Percentiles rank a stretch among this genome's conserved stretches.
Evolutionary conservation across 176 grass and related monocot species (phyloP).

Genomic region (Pontederia paniculata): DNA sequence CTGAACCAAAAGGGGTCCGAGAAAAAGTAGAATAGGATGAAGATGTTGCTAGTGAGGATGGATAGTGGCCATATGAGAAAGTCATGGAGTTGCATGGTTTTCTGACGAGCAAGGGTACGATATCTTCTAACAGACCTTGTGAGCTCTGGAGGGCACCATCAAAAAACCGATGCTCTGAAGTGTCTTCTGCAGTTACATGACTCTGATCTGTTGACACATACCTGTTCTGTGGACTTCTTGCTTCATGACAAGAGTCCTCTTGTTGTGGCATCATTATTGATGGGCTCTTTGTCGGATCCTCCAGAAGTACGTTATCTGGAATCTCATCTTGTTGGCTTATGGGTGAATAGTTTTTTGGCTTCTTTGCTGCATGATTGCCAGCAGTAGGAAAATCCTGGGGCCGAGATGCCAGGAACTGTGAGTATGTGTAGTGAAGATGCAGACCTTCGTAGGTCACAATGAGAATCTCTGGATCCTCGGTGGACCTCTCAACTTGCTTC

Average conservation of each 20-base stretch:
- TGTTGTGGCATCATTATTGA: not conserved
- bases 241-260: not conserved
- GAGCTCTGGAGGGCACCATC: not conserved
- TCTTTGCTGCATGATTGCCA: not conserved
- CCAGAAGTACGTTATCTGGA: not conserved
- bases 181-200: not conserved
- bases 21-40: not conserved
- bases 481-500: slow-evolving; percentile 16
- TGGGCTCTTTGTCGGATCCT: not conserved
- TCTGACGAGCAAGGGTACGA: slow-evolving; percentile 6
- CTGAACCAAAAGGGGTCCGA: not conserved
- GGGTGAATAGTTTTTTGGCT: not conserved
- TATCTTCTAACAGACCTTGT: slow-evolving; percentile 11
- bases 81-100: not conserved
- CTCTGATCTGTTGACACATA: not conserved
- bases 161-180: not conserved
- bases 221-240: not conserved
- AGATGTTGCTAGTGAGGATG: not conserved
- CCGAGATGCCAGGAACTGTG: not conserved
- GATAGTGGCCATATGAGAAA: not conserved
- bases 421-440: slow-evolving; percentile 6
- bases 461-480: slow-evolving; percentile 10
- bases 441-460: slow-evolving; percentile 12
- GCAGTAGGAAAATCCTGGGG: not conserved
- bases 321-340: not conserved